phyloP scores from a whole-genome alignment of 2,329 filamentous ascomycete genomes.

The Mycosphaerella sp. region DNA sequence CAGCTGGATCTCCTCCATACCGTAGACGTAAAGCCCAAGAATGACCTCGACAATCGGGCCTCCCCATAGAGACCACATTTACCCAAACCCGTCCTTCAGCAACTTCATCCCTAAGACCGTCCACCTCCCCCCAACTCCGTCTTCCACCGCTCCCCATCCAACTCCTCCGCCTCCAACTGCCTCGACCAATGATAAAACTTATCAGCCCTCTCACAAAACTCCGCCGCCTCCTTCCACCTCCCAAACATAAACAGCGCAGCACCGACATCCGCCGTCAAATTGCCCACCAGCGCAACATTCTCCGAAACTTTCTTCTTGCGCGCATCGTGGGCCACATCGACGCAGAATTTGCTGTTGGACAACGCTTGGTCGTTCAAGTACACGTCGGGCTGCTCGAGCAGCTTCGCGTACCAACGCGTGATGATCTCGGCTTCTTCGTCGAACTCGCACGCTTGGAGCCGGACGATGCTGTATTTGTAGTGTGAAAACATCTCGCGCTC shows the following conservation, averaged over 20 bases:
- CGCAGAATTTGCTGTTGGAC: constrained; percentile 2
- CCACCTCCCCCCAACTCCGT: background rate
- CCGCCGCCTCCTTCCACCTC: constrained; percentile 13
- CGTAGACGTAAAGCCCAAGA: too few species aligned
- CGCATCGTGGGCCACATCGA: constrained; percentile 1
- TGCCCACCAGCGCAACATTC: constrained; percentile 4
- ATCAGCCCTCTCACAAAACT: constrained; percentile 16
- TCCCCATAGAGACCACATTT: too few species aligned
- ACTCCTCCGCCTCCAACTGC: constrained; percentile 8
- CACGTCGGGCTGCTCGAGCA: constrained; percentile 4
- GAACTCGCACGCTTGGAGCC: constrained; percentile 4
- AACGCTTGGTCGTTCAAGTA: background rate
- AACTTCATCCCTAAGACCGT: too few species aligned
- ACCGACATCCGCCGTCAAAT: constrained; percentile 11
- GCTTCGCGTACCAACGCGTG: constrained; percentile 1
- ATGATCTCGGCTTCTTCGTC: background rate
- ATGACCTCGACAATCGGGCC: too few species aligned
- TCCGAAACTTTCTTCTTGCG: constrained; percentile 1
- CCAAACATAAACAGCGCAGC: constrained; percentile 15
- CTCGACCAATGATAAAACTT: constrained; percentile 9
- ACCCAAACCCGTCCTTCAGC: too few species aligned
- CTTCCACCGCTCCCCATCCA: background rate
- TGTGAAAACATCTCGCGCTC: constrained; percentile 9
- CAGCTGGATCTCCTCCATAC: too few species aligned
- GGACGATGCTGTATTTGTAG: constrained; percentile 11